Base-by-base conservation (phyloP, 2,329 filamentous ascomycete genomes). In the Fusarium coffeatum region DNA sequence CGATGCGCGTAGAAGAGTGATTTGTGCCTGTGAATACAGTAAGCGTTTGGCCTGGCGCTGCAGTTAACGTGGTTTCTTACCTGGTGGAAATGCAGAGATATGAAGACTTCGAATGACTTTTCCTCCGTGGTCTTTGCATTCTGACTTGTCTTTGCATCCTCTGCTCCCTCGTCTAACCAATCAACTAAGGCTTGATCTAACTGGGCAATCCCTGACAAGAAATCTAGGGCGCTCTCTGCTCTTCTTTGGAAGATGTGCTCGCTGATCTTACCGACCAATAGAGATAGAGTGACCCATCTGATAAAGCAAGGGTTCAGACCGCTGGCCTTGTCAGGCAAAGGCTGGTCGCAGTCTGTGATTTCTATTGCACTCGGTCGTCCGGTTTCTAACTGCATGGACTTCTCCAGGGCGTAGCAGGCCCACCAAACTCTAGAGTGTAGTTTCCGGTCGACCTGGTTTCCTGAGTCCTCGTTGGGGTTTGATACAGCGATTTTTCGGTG, bases 391-490 rank as follows among this genome's bases (percentile, higher is more conserved):
- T 69, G 61, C 70, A 73, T 73, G 18, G 69, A 53, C 22, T 73
- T 73, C 30, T 73, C 70, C 16, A 73, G 12, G 1, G 61, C 68
- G 11, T 73, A 73, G 23, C 70, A 73, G 1, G 65, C 45, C 71
- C 71, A 73, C 71, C 70, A 73, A 3, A 73, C 55, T 47, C 65
- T 58, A 1, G 64, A 56, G 41, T 69, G 68, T 7, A 73, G 12
- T 20, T 64, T 48, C 1, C 65, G 67, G 20, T 72, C 56, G 11
- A 59, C 40, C 5, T 28, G 40, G 27, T 18, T 49, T 8, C 25
- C 16, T 10, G 67, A 59, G 7, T 58, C 46, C 8, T 55, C 30
- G 3, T 37, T 56, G 1, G 27, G 20, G 6, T 65, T 64, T 13
- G 65, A 55, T 7, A 43, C 37, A 11, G 41, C 32, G 18, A 68